phyloP scores from a whole-genome alignment of 139 green algal species.

The Closterium sp. region DNA sequence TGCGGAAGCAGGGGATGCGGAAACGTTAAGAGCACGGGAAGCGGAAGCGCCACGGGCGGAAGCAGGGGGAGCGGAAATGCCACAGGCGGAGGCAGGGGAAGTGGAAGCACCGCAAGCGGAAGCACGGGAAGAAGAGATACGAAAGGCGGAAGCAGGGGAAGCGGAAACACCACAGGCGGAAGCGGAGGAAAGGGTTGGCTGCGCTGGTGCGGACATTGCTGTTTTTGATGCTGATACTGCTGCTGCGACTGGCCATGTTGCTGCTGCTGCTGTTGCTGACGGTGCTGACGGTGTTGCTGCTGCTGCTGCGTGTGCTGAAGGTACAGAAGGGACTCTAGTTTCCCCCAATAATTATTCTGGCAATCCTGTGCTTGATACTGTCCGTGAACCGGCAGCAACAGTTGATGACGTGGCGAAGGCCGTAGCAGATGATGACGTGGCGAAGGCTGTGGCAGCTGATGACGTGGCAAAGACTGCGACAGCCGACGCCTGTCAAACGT shows the following conservation, averaged over 20 bases:
- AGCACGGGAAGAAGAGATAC: neutral
- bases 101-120: neutral
- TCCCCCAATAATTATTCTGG: too few species aligned
- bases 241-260: neutral
- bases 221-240: neutral
- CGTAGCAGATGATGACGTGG: too few species aligned
- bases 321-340: too few species aligned
- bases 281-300: too few species aligned
- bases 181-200: neutral
- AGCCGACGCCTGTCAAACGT: neutral
- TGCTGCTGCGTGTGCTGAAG: too few species aligned
- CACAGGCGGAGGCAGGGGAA: neutral
- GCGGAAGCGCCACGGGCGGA: neutral
- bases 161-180: neutral
- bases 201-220: neutral
- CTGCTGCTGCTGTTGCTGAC: too few species aligned
- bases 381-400: too few species aligned
- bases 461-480: neutral
- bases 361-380: too few species aligned
- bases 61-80: neutral
- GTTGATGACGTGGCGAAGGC: too few species aligned
- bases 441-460: too few species aligned
- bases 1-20: neutral
- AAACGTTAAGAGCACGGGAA: too few species aligned
- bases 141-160: neutral